phyloP scores from a whole-genome alignment of 2,329 filamentous ascomycete genomes.

The Paracamarosporium sp. region DNA sequence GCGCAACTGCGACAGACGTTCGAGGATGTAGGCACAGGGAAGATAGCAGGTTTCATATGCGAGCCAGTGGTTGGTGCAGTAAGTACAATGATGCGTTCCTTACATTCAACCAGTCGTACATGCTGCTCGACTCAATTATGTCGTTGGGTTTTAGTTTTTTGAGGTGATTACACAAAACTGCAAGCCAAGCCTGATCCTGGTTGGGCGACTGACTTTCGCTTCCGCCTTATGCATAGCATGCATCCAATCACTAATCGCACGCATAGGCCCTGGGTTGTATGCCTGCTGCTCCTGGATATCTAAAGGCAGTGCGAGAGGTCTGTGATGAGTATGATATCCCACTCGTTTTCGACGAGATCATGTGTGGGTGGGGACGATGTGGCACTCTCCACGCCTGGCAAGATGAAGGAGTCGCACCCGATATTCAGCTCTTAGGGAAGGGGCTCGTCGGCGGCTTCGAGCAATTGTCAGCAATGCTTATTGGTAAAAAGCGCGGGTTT shows the following conservation, averaged over 20 bases:
- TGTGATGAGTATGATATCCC: slow-evolving; percentile 76
- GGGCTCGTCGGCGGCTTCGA: slow-evolving; percentile 69
- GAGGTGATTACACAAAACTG: slow-evolving; percentile 11
- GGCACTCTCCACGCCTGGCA: slow-evolving; percentile 67
- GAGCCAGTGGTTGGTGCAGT: slow-evolving; percentile 77
- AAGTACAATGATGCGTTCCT: slow-evolving; percentile 39
- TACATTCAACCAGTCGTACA: not conserved
- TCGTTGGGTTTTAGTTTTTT: slow-evolving; percentile 1
- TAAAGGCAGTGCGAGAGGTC: slow-evolving; percentile 69
- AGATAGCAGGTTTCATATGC: slow-evolving; percentile 74
- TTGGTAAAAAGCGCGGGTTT: slow-evolving; percentile 57
- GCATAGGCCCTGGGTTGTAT: slow-evolving; percentile 71
- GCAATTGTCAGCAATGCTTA: slow-evolving; percentile 67
- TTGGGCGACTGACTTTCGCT: not conserved
- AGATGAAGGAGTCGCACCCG: slow-evolving; percentile 64
- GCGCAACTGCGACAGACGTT: slow-evolving; percentile 74
- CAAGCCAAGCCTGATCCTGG: slow-evolving; percentile 12
- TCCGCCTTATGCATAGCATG: not conserved
- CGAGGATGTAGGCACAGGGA: slow-evolving; percentile 65
- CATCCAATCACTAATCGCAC: not conserved
- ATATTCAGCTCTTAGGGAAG: slow-evolving; percentile 72
- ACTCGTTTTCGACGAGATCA: slow-evolving; percentile 80
- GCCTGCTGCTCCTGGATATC: slow-evolving; percentile 70
- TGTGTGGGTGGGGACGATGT: slow-evolving; percentile 70
- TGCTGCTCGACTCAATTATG: not conserved